phyloP scores from a whole-genome alignment of 2,329 filamentous ascomycete genomes.

The Exophiala sp. region DNA sequence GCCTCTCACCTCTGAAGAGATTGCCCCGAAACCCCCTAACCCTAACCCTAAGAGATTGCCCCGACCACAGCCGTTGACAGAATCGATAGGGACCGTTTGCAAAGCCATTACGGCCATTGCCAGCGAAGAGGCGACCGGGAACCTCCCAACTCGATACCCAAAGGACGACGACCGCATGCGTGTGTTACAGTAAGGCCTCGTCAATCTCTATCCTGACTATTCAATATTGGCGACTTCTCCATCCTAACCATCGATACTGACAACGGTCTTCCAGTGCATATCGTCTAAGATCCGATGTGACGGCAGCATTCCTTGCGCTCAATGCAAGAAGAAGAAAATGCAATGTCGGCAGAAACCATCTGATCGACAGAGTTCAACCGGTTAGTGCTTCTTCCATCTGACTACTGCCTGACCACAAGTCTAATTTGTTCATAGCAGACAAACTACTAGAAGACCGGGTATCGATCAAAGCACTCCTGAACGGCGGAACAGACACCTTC shows the following conservation, averaged over 20 bases:
- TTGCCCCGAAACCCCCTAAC: too few relatives aligned
- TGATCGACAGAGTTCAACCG: constrained; percentile 20
- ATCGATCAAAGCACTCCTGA: constrained; percentile 44
- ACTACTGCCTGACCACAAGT: background rate
- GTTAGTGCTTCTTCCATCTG: constrained; percentile 21
- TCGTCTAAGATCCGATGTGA: constrained; percentile 46
- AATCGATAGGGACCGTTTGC: constrained; percentile 40
- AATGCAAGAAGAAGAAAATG: constrained; percentile 41
- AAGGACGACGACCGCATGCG: constrained; percentile 44
- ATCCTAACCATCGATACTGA: too few relatives aligned
- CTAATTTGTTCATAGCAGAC: background rate
- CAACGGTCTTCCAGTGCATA: constrained; percentile 35
- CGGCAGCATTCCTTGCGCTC: constrained; percentile 40
- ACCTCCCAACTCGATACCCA: constrained; percentile 42
- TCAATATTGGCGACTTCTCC: too few relatives aligned
- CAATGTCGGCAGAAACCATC: constrained; percentile 33
- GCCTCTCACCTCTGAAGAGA: too few relatives aligned
- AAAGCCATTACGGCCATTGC: constrained; percentile 43
- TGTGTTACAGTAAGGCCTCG: constrained; percentile 45
- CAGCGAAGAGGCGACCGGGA: constrained; percentile 38
- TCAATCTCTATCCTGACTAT: too few relatives aligned
- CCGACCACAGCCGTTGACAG: constrained; percentile 14
- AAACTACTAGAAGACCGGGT: constrained; percentile 34
- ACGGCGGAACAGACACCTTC: constrained; percentile 43
- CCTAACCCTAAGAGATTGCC: too few relatives aligned